Evolutionary conservation across 2,329 filamentous ascomycete species (phyloP).

Genomic region (Colletotrichum navitas): DNA sequence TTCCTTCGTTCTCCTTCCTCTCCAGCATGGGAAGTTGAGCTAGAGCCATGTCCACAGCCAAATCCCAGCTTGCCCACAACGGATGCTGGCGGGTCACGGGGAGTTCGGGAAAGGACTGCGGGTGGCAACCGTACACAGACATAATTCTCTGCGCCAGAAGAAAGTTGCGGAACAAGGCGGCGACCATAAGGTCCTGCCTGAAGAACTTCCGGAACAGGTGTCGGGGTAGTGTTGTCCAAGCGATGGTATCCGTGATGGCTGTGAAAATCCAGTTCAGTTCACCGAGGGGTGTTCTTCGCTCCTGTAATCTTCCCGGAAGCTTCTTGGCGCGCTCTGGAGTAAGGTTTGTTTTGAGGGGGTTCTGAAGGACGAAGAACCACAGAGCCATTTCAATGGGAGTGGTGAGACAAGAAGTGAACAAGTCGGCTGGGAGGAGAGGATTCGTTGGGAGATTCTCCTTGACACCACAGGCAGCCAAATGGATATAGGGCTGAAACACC

Average conservation of each 20-base stretch:
- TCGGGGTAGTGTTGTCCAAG: conserved; percentile 94
- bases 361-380: conserved; percentile 95
- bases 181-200: conserved; percentile 98
- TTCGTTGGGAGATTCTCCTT: conserved; percentile 96
- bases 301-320: conserved; percentile 91
- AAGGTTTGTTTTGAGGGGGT: conserved; percentile 77
- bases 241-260: conserved; percentile 98
- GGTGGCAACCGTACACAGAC: conserved; percentile 95
- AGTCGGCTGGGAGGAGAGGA: conserved; percentile 89
- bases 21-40: conserved; percentile 90
- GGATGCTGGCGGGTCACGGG: conserved; percentile 96
- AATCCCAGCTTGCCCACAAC: conserved; percentile 97
- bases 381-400: conserved; percentile 98
- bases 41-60: conserved; percentile 95
- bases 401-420: conserved; percentile 96
- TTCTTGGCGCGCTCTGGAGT: conserved; percentile 87
- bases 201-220: conserved; percentile 97
- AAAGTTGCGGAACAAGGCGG: conserved; percentile 95
- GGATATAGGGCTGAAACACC: conserved; percentile 78
- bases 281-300: conserved; percentile 91
- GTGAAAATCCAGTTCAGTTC: conserved; percentile 99
- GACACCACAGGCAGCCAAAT: conserved; percentile 89
- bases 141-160: conserved; percentile 94
- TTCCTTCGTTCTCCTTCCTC: conserved; percentile 78
- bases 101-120: conserved; percentile 90